Percentiles rank a stretch among this genome's conserved stretches.
Evolutionary conservation across 148 eudicot species (phyloP).

Genomic region (Silene latifolia): DNA sequence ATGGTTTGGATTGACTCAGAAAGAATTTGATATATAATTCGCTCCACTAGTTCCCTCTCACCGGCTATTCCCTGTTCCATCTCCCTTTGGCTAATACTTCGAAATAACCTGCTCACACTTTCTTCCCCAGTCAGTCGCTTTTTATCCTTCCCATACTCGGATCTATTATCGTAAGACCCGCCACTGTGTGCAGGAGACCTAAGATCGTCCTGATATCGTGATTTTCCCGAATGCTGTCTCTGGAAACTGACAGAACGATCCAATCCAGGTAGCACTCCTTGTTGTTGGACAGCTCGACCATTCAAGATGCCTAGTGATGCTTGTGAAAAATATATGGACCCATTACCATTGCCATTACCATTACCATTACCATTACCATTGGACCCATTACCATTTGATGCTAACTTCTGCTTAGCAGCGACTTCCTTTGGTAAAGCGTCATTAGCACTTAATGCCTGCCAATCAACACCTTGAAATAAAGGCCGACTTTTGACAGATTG

Average conservation of each 20-base stretch:
- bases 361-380: slow-evolving; percentile 38
- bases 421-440: slow-evolving; percentile 56
- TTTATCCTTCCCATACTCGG: slow-evolving; percentile 54
- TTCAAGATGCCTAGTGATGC: slow-evolving; percentile 45
- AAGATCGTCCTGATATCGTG: slow-evolving; percentile 36
- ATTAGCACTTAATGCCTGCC: slow-evolving; percentile 60
- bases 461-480: slow-evolving; percentile 75
- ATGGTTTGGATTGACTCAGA: slow-evolving; percentile 67
- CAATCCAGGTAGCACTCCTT: slow-evolving; percentile 33
- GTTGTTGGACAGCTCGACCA: slow-evolving; percentile 47
- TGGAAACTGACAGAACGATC: slow-evolving; percentile 62
- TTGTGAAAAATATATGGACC: slow-evolving; percentile 45
- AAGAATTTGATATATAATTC: slow-evolving; percentile 55
- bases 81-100: slow-evolving; percentile 42
- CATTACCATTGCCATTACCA: slow-evolving; percentile 48
- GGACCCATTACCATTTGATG: slow-evolving; percentile 29
- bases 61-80: slow-evolving; percentile 35
- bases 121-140: slow-evolving; percentile 43
- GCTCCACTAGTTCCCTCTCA: slow-evolving; percentile 64
- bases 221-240: slow-evolving; percentile 49
- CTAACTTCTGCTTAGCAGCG: slow-evolving; percentile 31
- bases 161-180: slow-evolving; percentile 60
- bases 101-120: slow-evolving; percentile 42
- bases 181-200: slow-evolving; percentile 57
- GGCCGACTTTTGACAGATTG: slow-evolving; percentile 90